Evolutionary conservation across 2,329 filamentous ascomycete genomes (phyloP).

Genomic region (Talaromyces albobiverticillius): DNA sequence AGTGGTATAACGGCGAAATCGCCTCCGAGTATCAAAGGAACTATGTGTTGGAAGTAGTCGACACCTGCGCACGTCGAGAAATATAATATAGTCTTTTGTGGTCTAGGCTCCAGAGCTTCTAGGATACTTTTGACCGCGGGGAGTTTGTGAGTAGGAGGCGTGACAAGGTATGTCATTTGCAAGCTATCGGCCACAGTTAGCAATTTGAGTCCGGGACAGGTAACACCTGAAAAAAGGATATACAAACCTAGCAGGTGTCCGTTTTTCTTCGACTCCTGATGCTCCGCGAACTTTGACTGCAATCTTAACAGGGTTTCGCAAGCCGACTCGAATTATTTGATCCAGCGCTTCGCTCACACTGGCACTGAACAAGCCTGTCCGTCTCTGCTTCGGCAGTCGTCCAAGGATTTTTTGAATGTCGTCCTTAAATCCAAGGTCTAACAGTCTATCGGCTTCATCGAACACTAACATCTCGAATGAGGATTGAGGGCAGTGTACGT

Average conservation of each 20-base stretch:
- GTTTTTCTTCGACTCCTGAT: constrained; percentile 73
- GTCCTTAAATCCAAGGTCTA: constrained; percentile 92
- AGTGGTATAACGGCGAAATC: constrained; percentile 72
- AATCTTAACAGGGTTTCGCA: constrained; percentile 93
- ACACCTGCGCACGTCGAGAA: constrained; percentile 91
- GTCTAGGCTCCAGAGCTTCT: constrained; percentile 64
- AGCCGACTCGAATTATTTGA: constrained; percentile 84
- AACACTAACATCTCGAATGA: constrained; percentile 90
- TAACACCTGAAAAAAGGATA: neutral
- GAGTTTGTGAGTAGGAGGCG: constrained; percentile 75
- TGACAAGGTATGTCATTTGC: constrained; percentile 82
- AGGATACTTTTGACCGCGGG: constrained; percentile 71
- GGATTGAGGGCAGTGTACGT: constrained; percentile 83
- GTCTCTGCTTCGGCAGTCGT: constrained; percentile 83
- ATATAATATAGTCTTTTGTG: constrained; percentile 86
- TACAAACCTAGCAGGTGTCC: constrained; percentile 70
- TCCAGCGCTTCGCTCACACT: constrained; percentile 94
- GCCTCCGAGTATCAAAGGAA: constrained; percentile 68
- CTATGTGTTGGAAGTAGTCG: constrained; percentile 83
- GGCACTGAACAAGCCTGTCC: constrained; percentile 91
- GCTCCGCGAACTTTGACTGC: constrained; percentile 84
- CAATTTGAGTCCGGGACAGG: neutral
- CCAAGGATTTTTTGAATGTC: constrained; percentile 83
- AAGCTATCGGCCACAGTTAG: constrained; percentile 50
- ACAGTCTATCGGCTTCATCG: constrained; percentile 87